These are phyloP conservation scores for Penicillium sp. DNA, from an alignment of 2,329 filamentous ascomycete genomes.

Conservation along the genomic window DNA sequence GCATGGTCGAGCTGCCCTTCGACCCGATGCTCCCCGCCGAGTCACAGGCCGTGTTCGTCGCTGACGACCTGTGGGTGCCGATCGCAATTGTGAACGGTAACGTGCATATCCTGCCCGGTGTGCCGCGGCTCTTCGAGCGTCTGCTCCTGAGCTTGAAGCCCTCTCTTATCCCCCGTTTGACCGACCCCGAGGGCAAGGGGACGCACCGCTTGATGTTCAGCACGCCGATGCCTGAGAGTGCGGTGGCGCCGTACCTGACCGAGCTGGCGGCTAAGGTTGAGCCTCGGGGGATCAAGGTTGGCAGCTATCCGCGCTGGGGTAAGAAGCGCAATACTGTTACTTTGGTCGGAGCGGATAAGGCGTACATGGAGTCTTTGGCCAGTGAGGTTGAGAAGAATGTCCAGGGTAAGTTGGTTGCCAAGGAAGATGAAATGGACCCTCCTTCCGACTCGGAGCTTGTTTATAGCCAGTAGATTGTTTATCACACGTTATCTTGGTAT, in stretches of 20 bases:
- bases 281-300: slow-evolving; percentile 80
- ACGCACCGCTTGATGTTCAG: slow-evolving; percentile 76
- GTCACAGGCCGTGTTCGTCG: slow-evolving; percentile 74
- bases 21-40: slow-evolving; percentile 63
- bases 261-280: slow-evolving; percentile 71
- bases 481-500: not conserved
- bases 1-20: slow-evolving; percentile 85
- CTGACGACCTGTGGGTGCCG: slow-evolving; percentile 85
- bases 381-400: slow-evolving; percentile 74
- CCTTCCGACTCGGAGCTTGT: slow-evolving; percentile 26
- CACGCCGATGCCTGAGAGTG: slow-evolving; percentile 83
- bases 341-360: slow-evolving; percentile 71
- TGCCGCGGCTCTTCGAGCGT: slow-evolving; percentile 77
- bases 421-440: slow-evolving; percentile 70
- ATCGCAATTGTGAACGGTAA: slow-evolving; percentile 88
- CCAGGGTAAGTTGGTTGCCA: slow-evolving; percentile 64
- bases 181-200: slow-evolving; percentile 77
- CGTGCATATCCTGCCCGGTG: slow-evolving; percentile 85
- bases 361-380: slow-evolving; percentile 74
- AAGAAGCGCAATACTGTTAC: slow-evolving; percentile 87
- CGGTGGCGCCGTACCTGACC: slow-evolving; percentile 77
- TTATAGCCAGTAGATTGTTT: slow-evolving; percentile 19
- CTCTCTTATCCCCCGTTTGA: slow-evolving; percentile 64
- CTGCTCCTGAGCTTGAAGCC: slow-evolving; percentile 76
- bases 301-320: slow-evolving; percentile 91